These are phyloP conservation scores for Scenedesmus sp. DNA, from an alignment of 163 green algal species.

Conservation along the genomic window DNA sequence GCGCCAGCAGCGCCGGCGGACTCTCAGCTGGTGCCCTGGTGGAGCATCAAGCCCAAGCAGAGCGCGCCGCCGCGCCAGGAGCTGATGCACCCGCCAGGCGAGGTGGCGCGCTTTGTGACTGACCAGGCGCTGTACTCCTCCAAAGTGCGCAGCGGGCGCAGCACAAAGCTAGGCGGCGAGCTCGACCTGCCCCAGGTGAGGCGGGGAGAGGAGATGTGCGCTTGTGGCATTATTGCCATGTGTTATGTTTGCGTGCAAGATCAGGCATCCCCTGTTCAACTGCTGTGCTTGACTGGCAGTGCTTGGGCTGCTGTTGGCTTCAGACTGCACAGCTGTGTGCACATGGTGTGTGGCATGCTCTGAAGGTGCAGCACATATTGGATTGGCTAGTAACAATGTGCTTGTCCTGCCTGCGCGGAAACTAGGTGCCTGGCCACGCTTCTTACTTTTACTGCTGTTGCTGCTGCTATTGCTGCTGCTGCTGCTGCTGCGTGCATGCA, in stretches of 20 bases:
- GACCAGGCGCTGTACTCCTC: conserved; percentile 42
- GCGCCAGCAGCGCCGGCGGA: not conserved
- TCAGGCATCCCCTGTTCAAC: too few species aligned
- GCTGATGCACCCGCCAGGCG: conserved; percentile 34
- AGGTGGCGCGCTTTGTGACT: conserved; percentile 45
- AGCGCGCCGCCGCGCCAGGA: conserved; percentile 38
- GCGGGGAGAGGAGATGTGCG: not conserved
- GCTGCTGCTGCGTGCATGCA: conserved; percentile 3
- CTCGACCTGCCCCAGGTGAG: conserved; percentile 50
- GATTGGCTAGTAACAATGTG: too few species aligned
- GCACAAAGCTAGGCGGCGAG: conserved; percentile 34
- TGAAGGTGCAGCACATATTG: too few species aligned
- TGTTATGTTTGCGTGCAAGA: too few species aligned
- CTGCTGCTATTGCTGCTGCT: not conserved
- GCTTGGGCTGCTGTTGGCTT: too few species aligned
- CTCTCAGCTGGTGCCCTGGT: conserved; percentile 39
- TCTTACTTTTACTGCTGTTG: not conserved
- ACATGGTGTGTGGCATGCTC: too few species aligned
- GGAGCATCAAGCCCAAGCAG: conserved; percentile 46
- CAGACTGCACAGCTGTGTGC: too few species aligned
- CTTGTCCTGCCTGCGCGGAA: too few species aligned
- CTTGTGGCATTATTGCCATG: too few species aligned
- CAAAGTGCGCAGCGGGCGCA: conserved; percentile 35
- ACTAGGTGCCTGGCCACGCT: too few species aligned
- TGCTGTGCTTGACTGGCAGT: too few species aligned